Conservation (phyloP, 2,329 filamentous ascomycete species). For the Calonectria fujianensis region DNA sequence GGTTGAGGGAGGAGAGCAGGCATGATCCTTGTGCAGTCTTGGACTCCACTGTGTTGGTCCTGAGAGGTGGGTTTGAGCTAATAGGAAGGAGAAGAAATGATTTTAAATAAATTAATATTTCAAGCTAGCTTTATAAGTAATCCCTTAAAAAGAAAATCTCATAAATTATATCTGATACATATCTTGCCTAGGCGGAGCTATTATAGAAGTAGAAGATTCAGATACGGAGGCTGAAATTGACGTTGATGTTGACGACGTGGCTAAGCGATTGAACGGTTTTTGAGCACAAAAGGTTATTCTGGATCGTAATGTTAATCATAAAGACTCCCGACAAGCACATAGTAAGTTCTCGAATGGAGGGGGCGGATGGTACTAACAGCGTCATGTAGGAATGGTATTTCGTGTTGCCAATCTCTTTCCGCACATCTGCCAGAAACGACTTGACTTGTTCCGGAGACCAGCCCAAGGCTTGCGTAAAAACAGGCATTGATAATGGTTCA, state of each 20-base stretch:
- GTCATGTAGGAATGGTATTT: conserved; percentile 53
- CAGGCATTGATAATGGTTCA: conserved; percentile 49
- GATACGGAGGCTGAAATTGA: conserved; percentile 41
- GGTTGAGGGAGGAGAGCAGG: not conserved
- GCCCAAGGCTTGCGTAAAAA: conserved; percentile 48
- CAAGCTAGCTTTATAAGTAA: not conserved
- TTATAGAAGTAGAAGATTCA: not conserved
- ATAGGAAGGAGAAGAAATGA: too few relatives aligned
- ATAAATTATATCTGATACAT: not conserved
- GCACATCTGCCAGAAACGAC: conserved; percentile 45
- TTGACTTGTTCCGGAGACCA: conserved; percentile 48
- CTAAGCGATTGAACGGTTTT: not conserved
- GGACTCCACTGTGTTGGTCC: not conserved
- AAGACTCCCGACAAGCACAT: not conserved
- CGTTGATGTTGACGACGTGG: conserved; percentile 36
- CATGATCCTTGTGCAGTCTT: not conserved
- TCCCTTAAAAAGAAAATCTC: not conserved
- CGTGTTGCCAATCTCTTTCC: conserved; percentile 47
- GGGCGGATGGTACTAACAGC: conserved; percentile 42
- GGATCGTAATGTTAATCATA: not conserved
- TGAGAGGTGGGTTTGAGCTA: too few relatives aligned
- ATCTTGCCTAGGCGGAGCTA: too few relatives aligned
- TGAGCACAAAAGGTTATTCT: conserved; percentile 18
- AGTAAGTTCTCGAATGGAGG: conserved; percentile 30
- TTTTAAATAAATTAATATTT: too few relatives aligned